A percentile compares a stretch with the other conserved stretches of the same genome.
These are phyloP conservation scores for Haematococcus sp. DNA, from an alignment of 139 green algal species.

Conservation along the genomic window DNA sequence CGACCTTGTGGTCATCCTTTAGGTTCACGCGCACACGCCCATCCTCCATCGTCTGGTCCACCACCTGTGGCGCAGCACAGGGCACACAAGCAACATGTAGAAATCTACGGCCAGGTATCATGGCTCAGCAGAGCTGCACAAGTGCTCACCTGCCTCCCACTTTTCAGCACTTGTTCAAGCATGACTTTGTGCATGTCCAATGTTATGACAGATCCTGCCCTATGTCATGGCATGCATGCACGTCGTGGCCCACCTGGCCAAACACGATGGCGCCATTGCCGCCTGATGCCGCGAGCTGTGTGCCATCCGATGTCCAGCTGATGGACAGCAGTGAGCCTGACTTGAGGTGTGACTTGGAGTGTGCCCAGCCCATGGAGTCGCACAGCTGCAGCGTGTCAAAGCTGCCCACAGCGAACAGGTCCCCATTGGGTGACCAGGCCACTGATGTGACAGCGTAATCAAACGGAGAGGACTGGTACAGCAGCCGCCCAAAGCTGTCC, in stretches of 20 bases:
- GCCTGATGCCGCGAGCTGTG: constrained; percentile 58
- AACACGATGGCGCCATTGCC: constrained; percentile 59
- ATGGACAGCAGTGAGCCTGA: constrained; percentile 50
- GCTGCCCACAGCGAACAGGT: constrained; percentile 64
- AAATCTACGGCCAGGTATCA: neutral
- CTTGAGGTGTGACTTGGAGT: constrained; percentile 56
- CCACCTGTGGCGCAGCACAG: constrained; percentile 16
- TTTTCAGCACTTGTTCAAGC: too few relatives aligned
- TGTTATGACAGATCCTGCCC: too few relatives aligned
- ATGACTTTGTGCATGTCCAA: too few relatives aligned
- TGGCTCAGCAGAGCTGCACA: too few relatives aligned
- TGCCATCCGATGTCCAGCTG: constrained; percentile 71
- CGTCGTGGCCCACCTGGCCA: constrained; percentile 32
- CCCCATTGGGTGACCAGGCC: constrained; percentile 62
- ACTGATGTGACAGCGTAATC: constrained; percentile 59
- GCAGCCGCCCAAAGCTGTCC: constrained; percentile 67
- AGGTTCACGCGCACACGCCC: constrained; percentile 32
- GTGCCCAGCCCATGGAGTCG: constrained; percentile 63
- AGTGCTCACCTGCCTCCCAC: too few relatives aligned
- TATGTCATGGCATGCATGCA: too few relatives aligned
- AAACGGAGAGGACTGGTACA: constrained; percentile 57
- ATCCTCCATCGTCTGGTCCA: constrained; percentile 51
- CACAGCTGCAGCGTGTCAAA: constrained; percentile 70
- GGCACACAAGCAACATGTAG: neutral
- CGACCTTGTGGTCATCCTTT: constrained; percentile 36